Evolutionary conservation across 1,284 basidiomycete genomes (phyloP), one percentile per base, ranked within the genome.

Genomic region (Erythrobasidium hasegawianum): DNA sequence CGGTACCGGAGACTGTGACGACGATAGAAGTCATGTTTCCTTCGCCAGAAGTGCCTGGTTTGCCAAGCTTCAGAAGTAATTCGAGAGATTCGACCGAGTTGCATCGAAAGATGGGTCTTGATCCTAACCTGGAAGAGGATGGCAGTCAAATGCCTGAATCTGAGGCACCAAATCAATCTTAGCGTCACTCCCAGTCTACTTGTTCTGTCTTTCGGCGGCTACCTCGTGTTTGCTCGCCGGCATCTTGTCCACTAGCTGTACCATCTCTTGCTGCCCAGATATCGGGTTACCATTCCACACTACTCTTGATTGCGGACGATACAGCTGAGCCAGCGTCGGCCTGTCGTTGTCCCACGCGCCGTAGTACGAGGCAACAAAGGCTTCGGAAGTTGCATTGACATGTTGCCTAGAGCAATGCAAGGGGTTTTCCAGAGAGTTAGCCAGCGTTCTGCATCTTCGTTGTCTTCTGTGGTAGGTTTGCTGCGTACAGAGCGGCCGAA

Each of bases 141-240:
- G 62, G 24, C 62, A 65, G 40, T 65, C 62, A 43, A 65, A 65
- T 57, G 62, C 62, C 62, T 65, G 62, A 27, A 65, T 58, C 62
- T 65, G 62, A 7, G 5, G 29, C 16, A 40, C 38, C 24, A 33
- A 20, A 16, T n/a, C 1, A 50, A 29, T 1, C 22, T 57, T 43
- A 65, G 62, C 54, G 16, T 53, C 11, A 26, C 7, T 54, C 33
- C 14, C 1, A 10, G 9, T 13, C 26, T 20, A 10, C 22, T 2
- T 29, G 7, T 50, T 26, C 14, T 29, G 20, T 47, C 26, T 3
- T 54, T 22, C 16, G 45, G 39, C 18, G 20, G 11, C 45, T 22
- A 65, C 62, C 38, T 65, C 62, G 47, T 65, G 62, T 47, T 58
- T 57, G 45, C 55, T 65, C 16, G 62, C 62, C 39, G 62, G 62